phyloP scores from a whole-genome alignment of 306 rosid genomes.

The Glycyrrhiza uralensis region DNA sequence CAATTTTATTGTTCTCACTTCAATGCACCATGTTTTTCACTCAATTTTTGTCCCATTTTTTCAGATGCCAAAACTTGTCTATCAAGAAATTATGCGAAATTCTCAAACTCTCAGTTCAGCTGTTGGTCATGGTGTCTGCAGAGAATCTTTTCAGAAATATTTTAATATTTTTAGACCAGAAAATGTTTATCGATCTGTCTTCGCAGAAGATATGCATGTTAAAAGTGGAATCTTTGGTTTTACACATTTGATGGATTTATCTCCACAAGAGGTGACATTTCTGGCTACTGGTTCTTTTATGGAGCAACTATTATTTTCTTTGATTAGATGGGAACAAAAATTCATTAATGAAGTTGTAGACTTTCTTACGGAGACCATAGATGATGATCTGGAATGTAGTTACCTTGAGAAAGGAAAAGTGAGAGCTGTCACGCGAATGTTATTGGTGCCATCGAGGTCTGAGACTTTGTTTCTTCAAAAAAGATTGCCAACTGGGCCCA shows the following conservation, averaged over 20 bases:
- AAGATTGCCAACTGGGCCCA: conserved; percentile 62
- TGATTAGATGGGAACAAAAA: conserved; percentile 62
- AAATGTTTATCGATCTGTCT: conserved; percentile 66
- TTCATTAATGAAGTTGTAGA: conserved; percentile 58
- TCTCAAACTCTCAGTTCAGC: conserved; percentile 52
- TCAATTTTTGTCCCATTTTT: neutral
- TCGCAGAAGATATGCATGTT: conserved; percentile 40
- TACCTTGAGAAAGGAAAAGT: conserved; percentile 65
- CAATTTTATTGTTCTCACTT: conserved; percentile 9
- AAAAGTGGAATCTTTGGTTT: conserved; percentile 79
- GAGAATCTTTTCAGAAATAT: conserved; percentile 54
- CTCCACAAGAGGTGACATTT: conserved; percentile 83
- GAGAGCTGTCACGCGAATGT: conserved; percentile 74
- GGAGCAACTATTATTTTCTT: conserved; percentile 79
- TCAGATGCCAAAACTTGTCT: conserved; percentile 85
- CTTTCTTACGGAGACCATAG: conserved; percentile 46
- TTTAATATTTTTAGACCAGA: conserved; percentile 71
- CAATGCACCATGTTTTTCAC: neutral
- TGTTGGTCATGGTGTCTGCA: conserved; percentile 49
- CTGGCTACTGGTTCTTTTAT: conserved; percentile 67
- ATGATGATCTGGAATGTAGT: conserved; percentile 51
- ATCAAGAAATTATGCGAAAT: conserved; percentile 54
- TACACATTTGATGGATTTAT: conserved; percentile 76
- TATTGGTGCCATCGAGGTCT: conserved; percentile 73
- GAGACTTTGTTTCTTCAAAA: conserved; percentile 46